Evolutionary conservation across 768 basidiomycete genomes (phyloP).

Genomic region (Tulasnella sp.): DNA sequence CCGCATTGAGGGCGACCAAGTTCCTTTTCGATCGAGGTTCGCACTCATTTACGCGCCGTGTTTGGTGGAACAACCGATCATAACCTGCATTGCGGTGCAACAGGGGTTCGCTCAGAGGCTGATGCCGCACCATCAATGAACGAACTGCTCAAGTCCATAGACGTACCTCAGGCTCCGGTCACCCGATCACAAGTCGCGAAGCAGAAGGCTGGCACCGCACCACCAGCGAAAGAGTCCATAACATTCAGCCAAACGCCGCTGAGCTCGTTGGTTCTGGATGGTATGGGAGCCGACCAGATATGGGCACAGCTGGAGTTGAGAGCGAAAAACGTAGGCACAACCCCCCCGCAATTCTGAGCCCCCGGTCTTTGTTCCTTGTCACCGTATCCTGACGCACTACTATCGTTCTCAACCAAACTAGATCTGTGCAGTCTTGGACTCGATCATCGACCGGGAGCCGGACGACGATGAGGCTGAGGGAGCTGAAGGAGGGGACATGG

Average conservation of each 20-base stretch:
- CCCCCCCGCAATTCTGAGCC: too few species aligned
- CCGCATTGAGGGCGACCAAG: slow-evolving; percentile 66
- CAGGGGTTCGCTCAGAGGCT: slow-evolving; percentile 66
- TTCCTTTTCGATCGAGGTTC: slow-evolving; percentile 71
- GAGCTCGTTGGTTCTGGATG: slow-evolving; percentile 65
- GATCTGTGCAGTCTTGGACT: slow-evolving; percentile 58
- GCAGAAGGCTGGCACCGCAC: slow-evolving; percentile 33
- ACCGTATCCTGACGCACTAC: background rate
- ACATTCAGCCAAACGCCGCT: slow-evolving; percentile 58
- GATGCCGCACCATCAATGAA: slow-evolving; percentile 60
- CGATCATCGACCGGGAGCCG: slow-evolving; percentile 38
- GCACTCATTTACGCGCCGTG: slow-evolving; percentile 31
- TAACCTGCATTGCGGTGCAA: background rate
- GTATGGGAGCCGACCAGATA: slow-evolving; percentile 79
- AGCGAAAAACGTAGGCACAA: slow-evolving; percentile 48
- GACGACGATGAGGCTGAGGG: slow-evolving; percentile 32
- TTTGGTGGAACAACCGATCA: background rate
- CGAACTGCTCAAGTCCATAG: slow-evolving; percentile 62
- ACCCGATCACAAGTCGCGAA: slow-evolving; percentile 57
- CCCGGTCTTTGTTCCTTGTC: background rate
- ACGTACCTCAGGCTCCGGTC: slow-evolving; percentile 60
- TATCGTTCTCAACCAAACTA: background rate
- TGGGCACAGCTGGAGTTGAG: slow-evolving; percentile 93
- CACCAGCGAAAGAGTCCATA: slow-evolving; percentile 24
- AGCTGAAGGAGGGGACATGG: slow-evolving; percentile 29